Evolutionary conservation across 441 rosid species (phyloP), one percentile per base, ranked within the genome.

Genomic region (Euphorbia corollata): DNA sequence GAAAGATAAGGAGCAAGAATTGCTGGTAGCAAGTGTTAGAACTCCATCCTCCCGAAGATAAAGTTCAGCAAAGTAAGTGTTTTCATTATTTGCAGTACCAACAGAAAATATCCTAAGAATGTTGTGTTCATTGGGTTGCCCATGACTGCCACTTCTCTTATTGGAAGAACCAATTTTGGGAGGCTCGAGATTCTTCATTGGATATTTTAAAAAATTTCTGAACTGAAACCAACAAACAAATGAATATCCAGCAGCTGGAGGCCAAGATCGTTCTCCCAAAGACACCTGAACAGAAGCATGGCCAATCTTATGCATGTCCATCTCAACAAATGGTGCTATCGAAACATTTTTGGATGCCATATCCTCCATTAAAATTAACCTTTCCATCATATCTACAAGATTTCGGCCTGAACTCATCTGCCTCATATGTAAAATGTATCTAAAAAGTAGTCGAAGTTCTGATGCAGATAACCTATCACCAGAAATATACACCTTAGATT

Each of bases 181-280:
- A 65, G 71, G 75, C 77, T 88, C 95, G 23, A 67, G 53, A 58
- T 85, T 96, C 77, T 84, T 88, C 65, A 74, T 75, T 59, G 85
- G 97, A 70, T 85, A 69, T 77, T 82, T 88, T 64, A 87, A 80
- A 60, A 86, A 86, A 73, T 90, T 84, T 64, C 66, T 89, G 72
- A 86, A 89, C 85, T 93, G 96, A 80, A 93, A 90, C 98, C 98
- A 93, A 68, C 98, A 90, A 65, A 81, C 87, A 81, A 93, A 93
- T 53, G 98, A 93, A 86, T 93, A 93, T 59, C 98, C 98, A 73
- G 96, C 98, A 62, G 96, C 97, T 73, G 97, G 98, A 72, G 98
- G 98, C 98, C 98, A 93, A 65, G 97, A 90, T 81, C 98, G 86
- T 78, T 90, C 98, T 70, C 98, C 98, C n/a, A 93, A 75, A 69